Base-by-base conservation (phyloP, 2,329 filamentous ascomycete species). In the Fusarium falciforme region DNA sequence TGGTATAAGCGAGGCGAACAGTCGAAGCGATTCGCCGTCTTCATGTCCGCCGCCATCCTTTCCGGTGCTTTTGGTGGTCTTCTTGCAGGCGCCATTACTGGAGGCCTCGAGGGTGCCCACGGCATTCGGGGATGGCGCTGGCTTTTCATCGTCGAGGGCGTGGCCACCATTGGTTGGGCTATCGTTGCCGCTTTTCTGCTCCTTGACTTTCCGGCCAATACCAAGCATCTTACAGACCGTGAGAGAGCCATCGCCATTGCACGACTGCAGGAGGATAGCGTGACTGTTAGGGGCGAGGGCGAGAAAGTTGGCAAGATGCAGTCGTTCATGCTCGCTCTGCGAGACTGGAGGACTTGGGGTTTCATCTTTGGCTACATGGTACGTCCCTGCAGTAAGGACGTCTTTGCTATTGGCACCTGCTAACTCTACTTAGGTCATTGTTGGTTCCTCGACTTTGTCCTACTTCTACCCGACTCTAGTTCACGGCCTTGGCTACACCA, bases 31-130 rank as follows among this genome's bases (percentile, higher is more conserved):
- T 82, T 81, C 42, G 91, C 91, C 6, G 89, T 93, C 29, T 93
- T 93, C 84, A 94, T 94, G 82, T 92, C 91, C 1, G 91, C 92
- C 0, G 92, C 92, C 1, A 91, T 92, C 0, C 83, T 93, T 0
- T 90, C 91, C 0, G 92, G 92, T 0, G 92, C 89, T 0, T 92
- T 92, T 68, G 90, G 90, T 76, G 90, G 90, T 12, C 84, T 92
- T 6, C 84, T 92, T 12, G 90, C 90, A 0, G 89, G 89, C 3
- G 89, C 87, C 1, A 92, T 92, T 68, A 86, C 85, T 1, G 82
- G 87, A 20, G 77, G 78, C 2, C 90, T 92, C 85, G 82, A 88
- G 59, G 88, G 89, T 2, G 80, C 88, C 4, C 87, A 87, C 12
- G 86, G 86, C 1, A 77, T 82, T 31, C 77, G 80, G 5, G 86